Evolutionary conservation across 257 asterid species (phyloP).

Genomic region (Fraxinus americana): DNA sequence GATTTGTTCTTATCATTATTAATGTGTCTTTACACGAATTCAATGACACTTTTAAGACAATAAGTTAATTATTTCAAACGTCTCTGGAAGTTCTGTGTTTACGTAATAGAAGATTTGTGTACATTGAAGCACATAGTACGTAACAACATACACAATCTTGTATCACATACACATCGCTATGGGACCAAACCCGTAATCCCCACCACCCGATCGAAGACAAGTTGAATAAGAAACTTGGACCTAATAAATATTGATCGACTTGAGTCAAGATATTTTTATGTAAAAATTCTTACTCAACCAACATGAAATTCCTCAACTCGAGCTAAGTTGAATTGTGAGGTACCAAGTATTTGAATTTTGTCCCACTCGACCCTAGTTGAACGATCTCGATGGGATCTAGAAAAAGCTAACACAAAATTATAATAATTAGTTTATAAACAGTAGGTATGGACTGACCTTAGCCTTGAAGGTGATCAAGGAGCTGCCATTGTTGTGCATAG

Average conservation of each 20-base stretch:
- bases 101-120: no score
- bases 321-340: background rate
- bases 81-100: no score
- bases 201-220: background rate
- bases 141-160: no score
- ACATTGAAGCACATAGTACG: no score
- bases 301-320: no score
- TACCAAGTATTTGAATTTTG: background rate
- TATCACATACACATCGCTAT: no score
- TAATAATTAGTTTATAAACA: background rate
- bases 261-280: background rate
- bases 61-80: no score
- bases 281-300: background rate
- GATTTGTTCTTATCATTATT: background rate
- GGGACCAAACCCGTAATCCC: background rate
- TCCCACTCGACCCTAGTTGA: background rate
- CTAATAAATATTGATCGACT: background rate
- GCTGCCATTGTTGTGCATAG: conserved; percentile 69
- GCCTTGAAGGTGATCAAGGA: conserved; percentile 82
- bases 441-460: conserved; percentile 42
- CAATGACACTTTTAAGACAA: no score
- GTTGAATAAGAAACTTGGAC: background rate
- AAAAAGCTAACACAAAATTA: background rate
- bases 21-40: background rate
- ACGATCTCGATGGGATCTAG: background rate